Percentiles rank a stretch among this genome's conserved stretches.
Evolutionary conservation across 2,329 filamentous ascomycete genomes (phyloP).

Genomic region (Aspergillus luchuensis): DNA sequence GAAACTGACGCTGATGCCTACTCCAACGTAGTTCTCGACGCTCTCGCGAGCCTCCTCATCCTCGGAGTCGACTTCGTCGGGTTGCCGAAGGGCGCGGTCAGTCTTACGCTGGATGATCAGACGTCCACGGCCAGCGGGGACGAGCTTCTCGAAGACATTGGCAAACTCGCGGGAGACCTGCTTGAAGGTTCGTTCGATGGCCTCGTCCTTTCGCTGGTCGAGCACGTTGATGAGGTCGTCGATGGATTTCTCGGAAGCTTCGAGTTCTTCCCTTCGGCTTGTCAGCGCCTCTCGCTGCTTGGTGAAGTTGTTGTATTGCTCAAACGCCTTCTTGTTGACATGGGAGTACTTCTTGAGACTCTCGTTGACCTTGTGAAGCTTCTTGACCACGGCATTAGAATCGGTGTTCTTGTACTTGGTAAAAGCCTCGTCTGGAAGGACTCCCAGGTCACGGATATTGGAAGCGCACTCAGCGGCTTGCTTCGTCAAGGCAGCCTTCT

Average conservation of each 20-base stretch:
- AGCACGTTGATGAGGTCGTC: constrained; percentile 89
- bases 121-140: constrained; percentile 87
- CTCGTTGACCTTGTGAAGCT: constrained; percentile 88
- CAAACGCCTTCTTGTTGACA: constrained; percentile 99
- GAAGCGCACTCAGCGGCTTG: constrained; percentile 79
- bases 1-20: constrained; percentile 96
- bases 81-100: constrained; percentile 66
- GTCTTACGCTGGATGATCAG: constrained; percentile 90
- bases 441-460: constrained; percentile 89
- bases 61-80: constrained; percentile 69
- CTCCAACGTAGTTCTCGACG: constrained; percentile 94
- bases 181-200: constrained; percentile 97
- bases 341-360: constrained; percentile 94
- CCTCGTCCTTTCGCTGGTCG: constrained; percentile 94
- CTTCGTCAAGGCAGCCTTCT: constrained; percentile 75
- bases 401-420: constrained; percentile 85
- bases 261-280: constrained; percentile 81
- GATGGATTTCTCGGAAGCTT: constrained; percentile 82
- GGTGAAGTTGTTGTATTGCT: constrained; percentile 98
- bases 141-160: constrained; percentile 89
- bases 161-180: constrained; percentile 94
- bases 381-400: constrained; percentile 70
- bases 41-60: constrained; percentile 61
- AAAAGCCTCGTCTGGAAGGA: constrained; percentile 90
- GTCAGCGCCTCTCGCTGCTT: constrained; percentile 85